Base-by-base conservation (phyloP, 2,329 filamentous ascomycete genomes). In the Venturia nashicola region DNA sequence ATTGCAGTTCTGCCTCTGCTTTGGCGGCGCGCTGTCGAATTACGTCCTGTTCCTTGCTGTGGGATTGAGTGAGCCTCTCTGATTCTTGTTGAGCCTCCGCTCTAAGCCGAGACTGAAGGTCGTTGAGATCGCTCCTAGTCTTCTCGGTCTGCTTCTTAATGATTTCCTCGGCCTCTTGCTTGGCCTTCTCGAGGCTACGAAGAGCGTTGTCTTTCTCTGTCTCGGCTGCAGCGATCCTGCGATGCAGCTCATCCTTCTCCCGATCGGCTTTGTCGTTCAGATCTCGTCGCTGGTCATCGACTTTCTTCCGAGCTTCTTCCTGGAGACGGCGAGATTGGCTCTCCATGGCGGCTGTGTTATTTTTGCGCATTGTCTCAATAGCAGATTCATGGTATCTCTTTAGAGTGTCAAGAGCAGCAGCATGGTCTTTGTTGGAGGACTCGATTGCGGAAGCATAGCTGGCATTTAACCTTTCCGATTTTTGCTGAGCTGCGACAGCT, bases 221-320 rank as follows among this genome's bases (percentile, higher is more conserved):
- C 2, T 63, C 61, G 46, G 51, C 42, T 20, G 60, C 48, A 40
- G 61, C 61, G 14, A 63, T 57, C 39, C 51, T 46, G 18, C 51
- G 34, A 40, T 63, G 46, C n/a, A 63, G 39, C 14, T 54, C 36
- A 36, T 63, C 61, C 32, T 55, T 63, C 51, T 63, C 46, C 9
- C 48, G 44, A 27, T 27, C 51, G 32, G 11, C 36, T 16, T 63
- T 63, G n/a, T 63, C 61, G 8, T 23, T 42, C 20, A 51, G 6
- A 34, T 63, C 48, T 32, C 36, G 36, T 27, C 43, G 39, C 23
- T 39, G 32, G 4, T 18, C 51, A 23, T 63, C 61, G 18, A 32
- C 6, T 32, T 60, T 60, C 36, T 60, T 60, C 12, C 42, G 14
- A 27, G 36, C n/a, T 54, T 62, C 61, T 20, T 62, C 61, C 9